Evolutionary conservation across 1,284 basidiomycete species (phyloP), one percentile per base, ranked within the genome.

Genomic region (Stygiomarasmius scandens): DNA sequence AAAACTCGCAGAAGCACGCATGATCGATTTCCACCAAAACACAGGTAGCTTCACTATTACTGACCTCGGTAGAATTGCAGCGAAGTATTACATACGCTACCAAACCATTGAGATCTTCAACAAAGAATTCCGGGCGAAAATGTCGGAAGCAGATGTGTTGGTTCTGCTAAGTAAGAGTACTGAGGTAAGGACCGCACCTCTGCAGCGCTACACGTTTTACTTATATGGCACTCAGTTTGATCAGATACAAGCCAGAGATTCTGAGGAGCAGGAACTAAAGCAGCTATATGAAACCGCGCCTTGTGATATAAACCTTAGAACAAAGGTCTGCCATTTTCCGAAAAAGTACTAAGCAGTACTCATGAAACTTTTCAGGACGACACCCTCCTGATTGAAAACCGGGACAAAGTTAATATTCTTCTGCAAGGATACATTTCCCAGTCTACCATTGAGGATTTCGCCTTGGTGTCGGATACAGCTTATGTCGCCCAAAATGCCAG

Each of bases 401-500:
- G 72, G 29, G 74, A 43, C 20, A 99, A 99, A 78, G 95, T 97
- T 73, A 99, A 98, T 71, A 93, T 99, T 58, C 80, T 99, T 32
- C 79, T 99, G 24, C 97, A 99, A 74, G 91, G 88, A 2, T 92
- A 87, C 71, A 94, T 99, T 61, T 98, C 95, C 23, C 78, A 83
- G 53, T 81, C 86, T 22, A 81, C 79, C 46, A 79, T 98, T 23
- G 92, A 98, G 60, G 97, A 99, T 74, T 99, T 98, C 71, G 97
- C 97, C 9, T 79, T 99, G 52, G 91, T 99, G 1, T 99, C 96
- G 0, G 97, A 99, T 70, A 90, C 89, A 65, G 94, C 90, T 3
- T 99, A 98, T 68, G 93, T 89, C 41, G 92, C 93, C 27, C 93
- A 95, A 67, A 99, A 99, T 67, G 93, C 92, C 6, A 95, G 92